phyloP scores from a whole-genome alignment of 192 early-diverging fungal genomes.

The Lunasporangiospora selenospora region DNA sequence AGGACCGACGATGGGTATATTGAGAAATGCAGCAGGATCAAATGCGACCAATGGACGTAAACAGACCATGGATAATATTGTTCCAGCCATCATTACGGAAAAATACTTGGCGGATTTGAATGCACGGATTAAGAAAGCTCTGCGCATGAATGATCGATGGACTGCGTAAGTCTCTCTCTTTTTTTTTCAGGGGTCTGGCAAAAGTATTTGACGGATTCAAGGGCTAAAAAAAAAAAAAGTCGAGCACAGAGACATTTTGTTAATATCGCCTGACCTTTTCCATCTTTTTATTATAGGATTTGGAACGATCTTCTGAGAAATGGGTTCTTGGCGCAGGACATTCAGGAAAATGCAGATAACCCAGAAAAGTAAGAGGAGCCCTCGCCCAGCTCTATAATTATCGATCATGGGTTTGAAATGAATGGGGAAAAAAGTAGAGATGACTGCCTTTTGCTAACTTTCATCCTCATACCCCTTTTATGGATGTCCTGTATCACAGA shows the following conservation, averaged over 20 bases:
- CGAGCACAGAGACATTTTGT: not conserved
- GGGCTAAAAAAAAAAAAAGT: too few species aligned
- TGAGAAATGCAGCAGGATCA: constrained; percentile 2
- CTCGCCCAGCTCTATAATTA: too few species aligned
- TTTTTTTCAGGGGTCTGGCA: too few species aligned
- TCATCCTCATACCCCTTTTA: not conserved
- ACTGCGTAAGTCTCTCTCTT: constrained; percentile 78
- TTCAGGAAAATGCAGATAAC: constrained; percentile 71
- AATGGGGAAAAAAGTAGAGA: too few species aligned
- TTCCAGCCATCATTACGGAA: constrained; percentile 53
- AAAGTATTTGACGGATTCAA: too few species aligned
- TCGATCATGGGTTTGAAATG: too few species aligned
- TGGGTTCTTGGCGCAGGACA: constrained; percentile 88
- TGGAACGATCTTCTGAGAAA: constrained; percentile 75
- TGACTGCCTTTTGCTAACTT: too few species aligned
- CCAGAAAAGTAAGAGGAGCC: constrained; percentile 60
- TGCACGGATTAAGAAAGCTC: constrained; percentile 73
- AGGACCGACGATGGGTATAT: constrained; percentile 40
- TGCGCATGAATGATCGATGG: constrained; percentile 72
- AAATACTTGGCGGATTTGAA: constrained; percentile 74
- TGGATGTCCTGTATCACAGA: constrained; percentile 13
- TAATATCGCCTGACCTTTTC: not conserved
- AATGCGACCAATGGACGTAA: constrained; percentile 5
- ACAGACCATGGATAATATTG: constrained; percentile 20
- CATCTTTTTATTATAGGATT: constrained; percentile 51